A percentile compares a stretch with the other conserved stretches of the same genome.
Conservation (phyloP, 139 green algal genomes). For the Chlamydomonas sp. region DNA sequence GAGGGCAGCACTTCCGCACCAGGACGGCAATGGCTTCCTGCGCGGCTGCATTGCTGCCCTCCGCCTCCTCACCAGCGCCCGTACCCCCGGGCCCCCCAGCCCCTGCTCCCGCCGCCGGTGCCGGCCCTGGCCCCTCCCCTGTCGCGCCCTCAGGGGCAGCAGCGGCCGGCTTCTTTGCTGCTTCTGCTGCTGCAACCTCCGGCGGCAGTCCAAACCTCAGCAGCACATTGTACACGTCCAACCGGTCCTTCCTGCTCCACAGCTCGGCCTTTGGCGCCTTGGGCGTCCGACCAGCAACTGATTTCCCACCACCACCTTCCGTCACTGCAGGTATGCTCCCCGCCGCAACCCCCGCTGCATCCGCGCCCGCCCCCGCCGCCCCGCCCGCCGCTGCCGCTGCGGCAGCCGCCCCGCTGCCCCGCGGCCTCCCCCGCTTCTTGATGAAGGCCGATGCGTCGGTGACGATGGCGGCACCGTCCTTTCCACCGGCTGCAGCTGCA, state of each 20-base stretch:
- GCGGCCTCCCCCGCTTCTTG: too few species aligned
- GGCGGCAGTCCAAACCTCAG: constrained; percentile 28
- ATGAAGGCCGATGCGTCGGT: neutral
- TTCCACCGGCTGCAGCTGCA: neutral
- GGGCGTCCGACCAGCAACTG: neutral
- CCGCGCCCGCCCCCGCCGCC: too few species aligned
- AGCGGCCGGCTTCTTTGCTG: neutral
- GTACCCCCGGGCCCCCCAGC: neutral
- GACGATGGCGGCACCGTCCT: neutral
- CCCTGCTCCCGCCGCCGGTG: neutral
- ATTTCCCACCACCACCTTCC: too few species aligned
- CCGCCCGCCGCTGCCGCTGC: too few species aligned
- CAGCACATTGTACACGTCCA: constrained; percentile 17
- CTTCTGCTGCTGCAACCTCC: neutral
- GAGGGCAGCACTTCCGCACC: constrained; percentile 5
- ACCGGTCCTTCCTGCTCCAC: constrained; percentile 23
- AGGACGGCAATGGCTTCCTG: neutral
- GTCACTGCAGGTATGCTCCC: too few species aligned
- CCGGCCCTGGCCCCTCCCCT: neutral
- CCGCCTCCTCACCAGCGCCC: neutral
- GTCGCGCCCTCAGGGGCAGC: neutral
- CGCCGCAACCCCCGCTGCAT: too few species aligned
- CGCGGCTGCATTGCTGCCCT: neutral
- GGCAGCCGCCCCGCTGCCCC: too few species aligned
- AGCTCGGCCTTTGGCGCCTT: neutral